Conservation (phyloP, 2,329 filamentous ascomycete genomes). For the Ceratocystis destructans region DNA sequence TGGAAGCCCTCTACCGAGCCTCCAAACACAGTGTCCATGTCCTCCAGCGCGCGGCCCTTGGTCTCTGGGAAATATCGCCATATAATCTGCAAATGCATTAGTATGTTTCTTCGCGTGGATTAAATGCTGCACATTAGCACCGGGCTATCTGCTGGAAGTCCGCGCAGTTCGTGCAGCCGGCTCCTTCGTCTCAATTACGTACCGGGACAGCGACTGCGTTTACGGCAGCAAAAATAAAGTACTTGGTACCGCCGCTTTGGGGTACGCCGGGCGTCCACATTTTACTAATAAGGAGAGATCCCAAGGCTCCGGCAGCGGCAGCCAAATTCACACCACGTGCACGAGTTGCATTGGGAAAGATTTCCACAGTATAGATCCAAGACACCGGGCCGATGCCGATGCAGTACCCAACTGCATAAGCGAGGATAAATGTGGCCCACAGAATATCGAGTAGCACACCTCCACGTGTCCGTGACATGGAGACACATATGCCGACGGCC, state of each 20-base stretch:
- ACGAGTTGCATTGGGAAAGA: constrained; percentile 44
- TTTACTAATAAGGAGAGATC: constrained; percentile 40
- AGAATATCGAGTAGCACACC: constrained; percentile 30
- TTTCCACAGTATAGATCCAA: constrained; percentile 49
- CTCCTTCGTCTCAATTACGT: constrained; percentile 18
- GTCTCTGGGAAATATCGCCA: constrained; percentile 34
- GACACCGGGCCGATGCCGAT: constrained; percentile 43
- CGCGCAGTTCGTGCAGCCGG: background rate
- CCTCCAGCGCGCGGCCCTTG: constrained; percentile 30
- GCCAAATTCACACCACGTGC: constrained; percentile 43
- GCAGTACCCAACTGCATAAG: constrained; percentile 45
- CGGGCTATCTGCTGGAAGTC: background rate
- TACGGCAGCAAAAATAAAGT: constrained; percentile 44
- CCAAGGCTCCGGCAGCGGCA: constrained; percentile 41
- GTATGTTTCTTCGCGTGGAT: background rate
- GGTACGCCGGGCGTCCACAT: constrained; percentile 29
- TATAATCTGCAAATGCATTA: constrained; percentile 26
- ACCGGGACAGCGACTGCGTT: constrained; percentile 37
- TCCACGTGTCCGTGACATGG: background rate
- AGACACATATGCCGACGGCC: constrained; percentile 22
- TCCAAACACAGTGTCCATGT: constrained; percentile 34
- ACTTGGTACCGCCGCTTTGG: constrained; percentile 36
- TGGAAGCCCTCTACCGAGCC: background rate
- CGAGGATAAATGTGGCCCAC: constrained; percentile 43
- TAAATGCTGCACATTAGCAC: background rate